A percentile compares a stretch with the other conserved stretches of the same genome.
Evolutionary conservation across 2,329 filamentous ascomycete species (phyloP).

Genomic region (Aspergillus floridensis): DNA sequence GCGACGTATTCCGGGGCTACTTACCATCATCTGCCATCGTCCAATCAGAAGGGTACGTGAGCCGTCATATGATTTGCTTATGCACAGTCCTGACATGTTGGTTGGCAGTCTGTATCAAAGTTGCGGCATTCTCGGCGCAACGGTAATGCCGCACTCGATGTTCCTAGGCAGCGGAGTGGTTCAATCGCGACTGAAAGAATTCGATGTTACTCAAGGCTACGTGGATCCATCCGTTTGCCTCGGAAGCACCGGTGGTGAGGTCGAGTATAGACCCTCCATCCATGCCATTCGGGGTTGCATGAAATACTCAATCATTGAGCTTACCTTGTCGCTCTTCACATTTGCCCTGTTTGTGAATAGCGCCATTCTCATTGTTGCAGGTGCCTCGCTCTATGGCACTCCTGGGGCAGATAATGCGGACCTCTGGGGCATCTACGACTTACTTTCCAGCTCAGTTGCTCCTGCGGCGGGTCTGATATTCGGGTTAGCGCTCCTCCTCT

Average conservation of each 20-base stretch:
- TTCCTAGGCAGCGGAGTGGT: constrained; percentile 58
- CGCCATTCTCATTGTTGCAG: constrained; percentile 77
- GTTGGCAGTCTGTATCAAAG: constrained; percentile 51
- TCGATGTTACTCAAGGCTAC: constrained; percentile 44
- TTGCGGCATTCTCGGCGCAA: constrained; percentile 53
- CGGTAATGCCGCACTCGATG: constrained; percentile 60
- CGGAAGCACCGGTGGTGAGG: constrained; percentile 46
- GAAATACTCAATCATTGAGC: constrained; percentile 69
- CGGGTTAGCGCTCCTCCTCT: constrained; percentile 74
- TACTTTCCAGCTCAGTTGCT: constrained; percentile 67
- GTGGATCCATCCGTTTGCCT: constrained; percentile 29
- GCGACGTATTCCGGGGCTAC: constrained; percentile 55
- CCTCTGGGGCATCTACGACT: constrained; percentile 76
- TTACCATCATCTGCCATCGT: constrained; percentile 54
- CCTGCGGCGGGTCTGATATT: constrained; percentile 80
- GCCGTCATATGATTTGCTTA: not conserved
- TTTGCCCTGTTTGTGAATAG: constrained; percentile 84
- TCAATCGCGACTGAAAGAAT: constrained; percentile 52
- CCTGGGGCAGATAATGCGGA: constrained; percentile 65
- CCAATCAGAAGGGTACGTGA: constrained; percentile 49
- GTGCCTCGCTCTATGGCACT: constrained; percentile 68
- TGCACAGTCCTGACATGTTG: constrained; percentile 10
- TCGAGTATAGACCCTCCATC: constrained; percentile 68
- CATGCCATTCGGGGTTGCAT: constrained; percentile 71
- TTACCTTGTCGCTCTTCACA: constrained; percentile 71